Conservation (phyloP, 2,329 filamentous ascomycete genomes). For the Trichoderma sp. region DNA sequence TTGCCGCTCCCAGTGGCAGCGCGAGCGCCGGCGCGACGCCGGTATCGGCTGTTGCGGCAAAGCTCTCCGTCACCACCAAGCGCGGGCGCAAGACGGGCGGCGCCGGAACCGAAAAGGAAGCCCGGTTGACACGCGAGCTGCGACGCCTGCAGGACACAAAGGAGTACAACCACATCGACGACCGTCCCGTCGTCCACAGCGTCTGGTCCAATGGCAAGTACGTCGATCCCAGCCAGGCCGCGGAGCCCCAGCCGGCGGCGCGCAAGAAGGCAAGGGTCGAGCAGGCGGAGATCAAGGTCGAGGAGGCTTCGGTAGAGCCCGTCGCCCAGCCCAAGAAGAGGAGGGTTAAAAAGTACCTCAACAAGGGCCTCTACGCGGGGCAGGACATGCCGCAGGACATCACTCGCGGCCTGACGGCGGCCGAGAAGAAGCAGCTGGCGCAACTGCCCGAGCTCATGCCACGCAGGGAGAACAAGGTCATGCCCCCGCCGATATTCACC, state of each 20-base stretch:
- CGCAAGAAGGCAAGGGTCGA: conserved; percentile 37
- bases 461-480: conserved; percentile 55
- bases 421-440: conserved; percentile 56
- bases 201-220: conserved; percentile 68
- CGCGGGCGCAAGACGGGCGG: conserved; percentile 54
- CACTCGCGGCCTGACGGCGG: conserved; percentile 50
- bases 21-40: conserved; percentile 31
- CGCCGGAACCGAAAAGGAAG: conserved; percentile 44
- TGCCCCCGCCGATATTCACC: conserved; percentile 79
- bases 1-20: conserved; percentile 40
- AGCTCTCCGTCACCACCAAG: conserved; percentile 61
- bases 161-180: conserved; percentile 62
- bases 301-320: conserved; percentile 44
- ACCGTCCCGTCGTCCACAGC: conserved; percentile 58
- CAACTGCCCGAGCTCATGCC: conserved; percentile 53
- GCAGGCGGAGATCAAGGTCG: conserved; percentile 26
- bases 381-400: conserved; percentile 62
- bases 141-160: conserved; percentile 63
- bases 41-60: conserved; percentile 50
- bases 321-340: conserved; percentile 46
- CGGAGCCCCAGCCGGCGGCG: conserved; percentile 41
- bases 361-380: conserved; percentile 83
- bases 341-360: conserved; percentile 73
- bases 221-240: conserved; percentile 50
- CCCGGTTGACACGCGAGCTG: conserved; percentile 58